A percentile compares a stretch with the other conserved stretches of the same genome.
Conservation (phyloP, 2,329 filamentous ascomycete genomes). For the Penicillium aurantiogriseum region DNA sequence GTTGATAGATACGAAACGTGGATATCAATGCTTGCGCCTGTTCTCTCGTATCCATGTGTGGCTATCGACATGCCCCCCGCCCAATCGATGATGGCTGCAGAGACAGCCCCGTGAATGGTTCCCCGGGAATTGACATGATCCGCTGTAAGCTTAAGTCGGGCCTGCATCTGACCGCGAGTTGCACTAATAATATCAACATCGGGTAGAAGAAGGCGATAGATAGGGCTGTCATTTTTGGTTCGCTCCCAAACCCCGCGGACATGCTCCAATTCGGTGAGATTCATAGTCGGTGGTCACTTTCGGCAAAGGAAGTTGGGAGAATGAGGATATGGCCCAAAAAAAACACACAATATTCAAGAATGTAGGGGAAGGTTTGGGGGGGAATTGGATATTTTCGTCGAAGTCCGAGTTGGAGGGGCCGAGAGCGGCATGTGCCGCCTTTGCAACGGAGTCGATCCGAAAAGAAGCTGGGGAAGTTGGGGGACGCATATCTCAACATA, state of each 20-base stretch:
- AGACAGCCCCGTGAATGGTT: slow-evolving; percentile 10
- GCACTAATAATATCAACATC: slow-evolving; percentile 7
- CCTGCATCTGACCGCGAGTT: slow-evolving; percentile 5
- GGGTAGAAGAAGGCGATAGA: slow-evolving; percentile 7
- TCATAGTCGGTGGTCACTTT: neutral
- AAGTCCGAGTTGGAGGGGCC: neutral
- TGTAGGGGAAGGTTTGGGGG: neutral
- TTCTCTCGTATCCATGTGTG: slow-evolving; percentile 9
- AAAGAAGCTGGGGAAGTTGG: neutral
- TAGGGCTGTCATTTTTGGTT: slow-evolving; percentile 9
- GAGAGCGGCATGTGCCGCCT: neutral
- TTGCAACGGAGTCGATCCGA: neutral
- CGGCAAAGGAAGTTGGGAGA: neutral
- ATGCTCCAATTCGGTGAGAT: slow-evolving; percentile 3
- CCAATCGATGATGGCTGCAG: slow-evolving; percentile 11
- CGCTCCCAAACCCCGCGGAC: slow-evolving; percentile 9
- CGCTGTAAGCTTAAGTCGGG: slow-evolving; percentile 8
- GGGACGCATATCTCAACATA: neutral
- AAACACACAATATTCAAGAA: neutral
- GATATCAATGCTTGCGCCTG: slow-evolving; percentile 10
- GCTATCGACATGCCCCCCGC: slow-evolving; percentile 10
- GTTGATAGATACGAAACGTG: slow-evolving; percentile 9
- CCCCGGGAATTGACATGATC: slow-evolving; percentile 10
- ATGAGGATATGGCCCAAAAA: neutral
- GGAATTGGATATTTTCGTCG: neutral